Conservation (phyloP, 2,329 filamentous ascomycete species). For the Biscogniauxia marginata region DNA sequence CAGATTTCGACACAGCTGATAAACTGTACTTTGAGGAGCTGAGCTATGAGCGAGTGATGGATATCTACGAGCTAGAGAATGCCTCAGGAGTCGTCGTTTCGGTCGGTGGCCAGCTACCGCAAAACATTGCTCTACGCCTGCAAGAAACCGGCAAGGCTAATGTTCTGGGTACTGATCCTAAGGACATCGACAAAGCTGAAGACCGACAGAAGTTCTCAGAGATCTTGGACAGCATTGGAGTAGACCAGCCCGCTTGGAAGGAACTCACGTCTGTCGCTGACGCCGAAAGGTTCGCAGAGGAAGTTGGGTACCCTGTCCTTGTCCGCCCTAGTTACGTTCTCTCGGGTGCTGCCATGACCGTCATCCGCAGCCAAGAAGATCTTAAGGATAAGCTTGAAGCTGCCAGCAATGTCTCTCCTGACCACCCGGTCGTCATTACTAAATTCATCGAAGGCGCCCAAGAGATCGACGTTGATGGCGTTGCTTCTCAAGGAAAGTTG, state of each 20-base stretch:
- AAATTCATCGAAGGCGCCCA: constrained; percentile 97
- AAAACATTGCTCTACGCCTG: constrained; percentile 93
- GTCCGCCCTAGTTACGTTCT: constrained; percentile 95
- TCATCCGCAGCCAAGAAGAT: constrained; percentile 84
- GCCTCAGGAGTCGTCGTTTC: constrained; percentile 89
- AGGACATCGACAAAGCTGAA: constrained; percentile 96
- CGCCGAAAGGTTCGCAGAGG: constrained; percentile 80
- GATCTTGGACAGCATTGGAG: constrained; percentile 92
- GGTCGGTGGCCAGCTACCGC: constrained; percentile 91
- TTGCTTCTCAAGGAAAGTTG: constrained; percentile 81
- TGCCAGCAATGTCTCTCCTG: constrained; percentile 85
- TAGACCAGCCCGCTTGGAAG: constrained; percentile 98
- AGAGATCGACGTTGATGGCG: constrained; percentile 95
- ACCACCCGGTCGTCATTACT: constrained; percentile 96
- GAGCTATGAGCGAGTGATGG: constrained; percentile 96
- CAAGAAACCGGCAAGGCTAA: constrained; percentile 89
- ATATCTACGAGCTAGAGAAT: constrained; percentile 92
- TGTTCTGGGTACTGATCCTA: constrained; percentile 87
- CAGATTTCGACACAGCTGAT: constrained; percentile 87
- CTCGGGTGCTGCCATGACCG: constrained; percentile 97
- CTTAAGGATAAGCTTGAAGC: constrained; percentile 93
- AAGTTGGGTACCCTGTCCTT: constrained; percentile 89
- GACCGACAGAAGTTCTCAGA: constrained; percentile 98
- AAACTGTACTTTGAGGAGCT: constrained; percentile 96
- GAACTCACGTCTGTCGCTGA: constrained; percentile 88